Evolutionary conservation across 371 early-diverging fungal species (phyloP).

Genomic region (Polyrhizophydium stewartii): DNA sequence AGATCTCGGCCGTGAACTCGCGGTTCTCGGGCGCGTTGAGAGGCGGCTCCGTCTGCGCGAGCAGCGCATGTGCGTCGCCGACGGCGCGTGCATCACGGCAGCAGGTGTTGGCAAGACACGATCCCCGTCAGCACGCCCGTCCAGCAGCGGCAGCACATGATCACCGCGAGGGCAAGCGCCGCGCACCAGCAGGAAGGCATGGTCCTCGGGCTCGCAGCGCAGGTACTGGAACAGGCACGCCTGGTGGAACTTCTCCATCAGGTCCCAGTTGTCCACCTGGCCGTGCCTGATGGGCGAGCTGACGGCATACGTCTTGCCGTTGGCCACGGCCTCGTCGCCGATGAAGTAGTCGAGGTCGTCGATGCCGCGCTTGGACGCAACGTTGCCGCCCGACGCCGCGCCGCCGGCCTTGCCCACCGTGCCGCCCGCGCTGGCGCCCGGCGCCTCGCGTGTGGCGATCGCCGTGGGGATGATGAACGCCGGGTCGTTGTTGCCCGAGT

Average conservation of each 20-base stretch:
- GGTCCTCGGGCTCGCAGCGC: constrained; percentile 97
- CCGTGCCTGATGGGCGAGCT: constrained; percentile 50
- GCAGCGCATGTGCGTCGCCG: constrained; percentile 18
- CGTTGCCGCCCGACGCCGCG: constrained; percentile 36
- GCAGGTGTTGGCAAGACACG: too few relatives aligned
- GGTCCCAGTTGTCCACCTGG: constrained; percentile 61
- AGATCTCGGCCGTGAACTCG: constrained; percentile 99
- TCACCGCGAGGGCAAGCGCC: neutral
- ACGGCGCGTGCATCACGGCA: neutral
- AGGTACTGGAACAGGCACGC: constrained; percentile 95
- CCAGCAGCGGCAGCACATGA: too few relatives aligned
- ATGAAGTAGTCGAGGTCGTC: constrained; percentile 97
- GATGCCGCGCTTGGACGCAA: constrained; percentile 93
- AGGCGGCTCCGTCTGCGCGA: constrained; percentile 98
- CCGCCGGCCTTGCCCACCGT: constrained; percentile 36
- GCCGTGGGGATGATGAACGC: constrained; percentile 93
- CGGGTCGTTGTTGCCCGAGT: constrained; percentile 94
- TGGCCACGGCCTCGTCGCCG: constrained; percentile 92
- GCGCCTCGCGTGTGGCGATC: constrained; percentile 74
- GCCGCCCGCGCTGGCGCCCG: constrained; percentile 37
- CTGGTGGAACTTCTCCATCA: constrained; percentile 81
- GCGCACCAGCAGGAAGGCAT: constrained; percentile 86
- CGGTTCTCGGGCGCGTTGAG: constrained; percentile 99
- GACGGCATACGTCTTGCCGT: constrained; percentile 46
- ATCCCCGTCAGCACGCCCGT: too few relatives aligned